Base-by-base conservation (phyloP, 2,329 filamentous ascomycete species). In the Neopestalotiopsis clavispora region DNA sequence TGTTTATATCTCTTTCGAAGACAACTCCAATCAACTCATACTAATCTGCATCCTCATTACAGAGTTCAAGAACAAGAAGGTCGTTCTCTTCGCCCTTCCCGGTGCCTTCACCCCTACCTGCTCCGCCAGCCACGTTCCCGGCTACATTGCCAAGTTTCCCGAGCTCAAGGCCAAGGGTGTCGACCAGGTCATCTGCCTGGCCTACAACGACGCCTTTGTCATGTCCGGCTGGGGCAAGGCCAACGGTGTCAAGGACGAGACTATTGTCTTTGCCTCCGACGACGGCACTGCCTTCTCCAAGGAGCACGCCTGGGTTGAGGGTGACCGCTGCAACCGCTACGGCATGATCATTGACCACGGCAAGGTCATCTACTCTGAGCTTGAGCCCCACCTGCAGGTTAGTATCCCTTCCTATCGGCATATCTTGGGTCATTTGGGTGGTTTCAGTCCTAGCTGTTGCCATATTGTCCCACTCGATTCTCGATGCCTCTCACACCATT, bases 201-300 rank as follows among this genome's bases (percentile, higher is more conserved):
- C 93, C 69, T 91, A 84, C 84, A 97, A 97, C 81, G 94, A 97
- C 81, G 84, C 90, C 71, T 95, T 86, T 78, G 94, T 96, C 80
- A 95, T 95, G 93, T 91, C 89, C 75, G 93, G 92, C 65, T 95
- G 92, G 93, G 91, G 90, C 82, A 96, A 96, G 88, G 93, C 94
- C 78, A 95, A 96, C 82, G 85, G 86, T 64, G 85, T 94, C 77
- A 90, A 87, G 76, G 89, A 90, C 72, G 91, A 95, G 75, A 85
- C 80, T 68, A 85, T 87, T 71, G 85, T 95, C 73, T 95, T 96
- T 85, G 87, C 94, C 78, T 90, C 88, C 75, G 94, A 96, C 80
- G 75, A 78, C 69, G 80, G 80, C 64, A 86, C 88, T 73, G 89
- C 88, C 76, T 95, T 95, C 86, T 91, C 89, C 80, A 90, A 92